Percentiles rank a stretch among this genome's conserved stretches.
phyloP scores from a whole-genome alignment of 1,284 basidiomycete species.

The Pseudozyma pruni region DNA sequence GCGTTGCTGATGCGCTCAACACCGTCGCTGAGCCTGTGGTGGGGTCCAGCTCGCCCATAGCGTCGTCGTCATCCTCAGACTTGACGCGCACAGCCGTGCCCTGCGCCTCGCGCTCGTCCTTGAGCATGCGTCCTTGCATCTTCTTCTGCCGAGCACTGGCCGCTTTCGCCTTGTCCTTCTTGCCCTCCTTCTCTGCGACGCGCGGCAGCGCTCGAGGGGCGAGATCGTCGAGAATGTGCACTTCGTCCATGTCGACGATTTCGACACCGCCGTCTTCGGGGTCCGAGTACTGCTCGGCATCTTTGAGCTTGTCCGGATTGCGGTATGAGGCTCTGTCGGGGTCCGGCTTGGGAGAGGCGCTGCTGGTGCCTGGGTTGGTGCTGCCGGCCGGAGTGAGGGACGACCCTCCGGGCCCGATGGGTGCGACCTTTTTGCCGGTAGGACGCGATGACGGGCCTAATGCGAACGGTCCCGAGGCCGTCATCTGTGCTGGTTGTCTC shows the following conservation, averaged over 20 bases:
- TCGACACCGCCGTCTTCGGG: conserved; percentile 53
- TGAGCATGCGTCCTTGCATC: conserved; percentile 68
- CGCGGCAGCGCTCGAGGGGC: conserved; percentile 82
- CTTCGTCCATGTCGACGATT: conserved; percentile 81
- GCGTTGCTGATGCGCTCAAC: conserved; percentile 32
- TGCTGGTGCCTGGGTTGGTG: conserved; percentile 8
- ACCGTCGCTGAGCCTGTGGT: conserved; percentile 2
- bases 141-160: conserved; percentile 58
- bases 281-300: conserved; percentile 50
- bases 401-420: conserved; percentile 37
- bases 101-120: conserved; percentile 18
- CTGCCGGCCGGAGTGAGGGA: conserved; percentile 20
- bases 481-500: conserved; percentile 74
- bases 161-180: conserved; percentile 67
- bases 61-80: conserved; percentile 42
- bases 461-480: conserved; percentile 90
- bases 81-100: conserved; percentile 32
- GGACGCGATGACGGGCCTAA: conserved; percentile 78
- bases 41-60: conserved; percentile 17
- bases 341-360: conserved; percentile 26
- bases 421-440: conserved; percentile 50
- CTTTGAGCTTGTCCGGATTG: conserved; percentile 51
- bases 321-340: conserved; percentile 41
- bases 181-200: conserved; percentile 60
- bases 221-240: conserved; percentile 84